phyloP scores from a whole-genome alignment of 768 basidiomycete species.

The Tubosaeta sp. region DNA sequence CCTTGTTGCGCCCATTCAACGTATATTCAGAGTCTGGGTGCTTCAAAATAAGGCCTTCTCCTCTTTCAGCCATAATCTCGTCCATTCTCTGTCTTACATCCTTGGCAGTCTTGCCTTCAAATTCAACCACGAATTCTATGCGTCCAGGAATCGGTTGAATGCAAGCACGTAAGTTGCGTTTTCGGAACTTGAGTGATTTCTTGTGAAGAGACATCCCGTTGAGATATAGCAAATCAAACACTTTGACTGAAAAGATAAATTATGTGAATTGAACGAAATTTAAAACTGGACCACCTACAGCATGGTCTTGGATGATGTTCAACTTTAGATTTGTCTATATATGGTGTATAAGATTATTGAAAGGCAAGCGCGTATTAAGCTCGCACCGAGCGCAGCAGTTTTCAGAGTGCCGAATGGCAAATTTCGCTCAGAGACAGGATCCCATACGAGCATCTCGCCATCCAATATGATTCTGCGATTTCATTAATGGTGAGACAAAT shows the following conservation, averaged over 20 bases:
- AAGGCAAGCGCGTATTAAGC: background rate
- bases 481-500: conserved; percentile 4
- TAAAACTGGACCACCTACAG: conserved; percentile 50
- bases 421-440: conserved; percentile 82
- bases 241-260: conserved; percentile 66
- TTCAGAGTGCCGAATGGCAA: conserved; percentile 93
- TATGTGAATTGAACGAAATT: background rate
- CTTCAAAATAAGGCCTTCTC: conserved; percentile 93
- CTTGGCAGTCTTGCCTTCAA: conserved; percentile 69
- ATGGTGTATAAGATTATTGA: background rate
- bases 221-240: conserved; percentile 90
- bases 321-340: conserved; percentile 63
- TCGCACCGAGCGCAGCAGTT: conserved; percentile 79
- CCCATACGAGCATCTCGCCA: conserved; percentile 99
- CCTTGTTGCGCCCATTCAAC: conserved; percentile 81
- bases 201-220: conserved; percentile 78
- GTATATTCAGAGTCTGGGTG: conserved; percentile 76
- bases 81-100: conserved; percentile 82
- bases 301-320: conserved; percentile 82
- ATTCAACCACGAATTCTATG: conserved; percentile 73
- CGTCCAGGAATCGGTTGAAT: conserved; percentile 70
- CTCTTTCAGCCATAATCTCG: conserved; percentile 75
- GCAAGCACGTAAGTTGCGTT: conserved; percentile 67
- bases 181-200: conserved; percentile 69
- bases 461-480: conserved; percentile 79